phyloP scores from a whole-genome alignment of 2,329 filamentous ascomycete species.

The Cadophora luteo-olivacea region DNA sequence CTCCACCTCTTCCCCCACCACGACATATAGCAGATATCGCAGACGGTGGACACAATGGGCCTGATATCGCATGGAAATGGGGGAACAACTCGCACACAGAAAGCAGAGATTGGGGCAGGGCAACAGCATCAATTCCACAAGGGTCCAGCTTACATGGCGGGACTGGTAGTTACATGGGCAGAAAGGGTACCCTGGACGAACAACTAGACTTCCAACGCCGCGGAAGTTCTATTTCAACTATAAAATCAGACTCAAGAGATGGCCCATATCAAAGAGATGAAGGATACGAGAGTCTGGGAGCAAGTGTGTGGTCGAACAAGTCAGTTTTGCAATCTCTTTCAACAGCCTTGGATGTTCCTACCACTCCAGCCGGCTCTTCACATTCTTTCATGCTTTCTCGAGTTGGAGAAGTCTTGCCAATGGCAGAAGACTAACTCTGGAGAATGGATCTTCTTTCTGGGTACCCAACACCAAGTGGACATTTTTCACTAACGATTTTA shows the following conservation, averaged over 20 bases:
- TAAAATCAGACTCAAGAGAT: conserved; percentile 50
- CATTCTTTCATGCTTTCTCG: neutral
- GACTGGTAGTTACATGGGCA: conserved; percentile 50
- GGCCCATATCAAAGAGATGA: conserved; percentile 43
- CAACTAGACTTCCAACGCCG: conserved; percentile 43
- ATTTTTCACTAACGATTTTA: conserved; percentile 18
- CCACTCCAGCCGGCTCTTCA: neutral
- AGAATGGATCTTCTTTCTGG: neutral
- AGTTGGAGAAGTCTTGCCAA: conserved; percentile 3
- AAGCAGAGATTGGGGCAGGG: conserved; percentile 51
- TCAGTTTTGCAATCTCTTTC: conserved; percentile 34
- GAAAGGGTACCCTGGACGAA: conserved; percentile 37
- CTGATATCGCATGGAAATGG: conserved; percentile 65
- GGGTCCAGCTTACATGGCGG: conserved; percentile 56
- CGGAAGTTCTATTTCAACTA: conserved; percentile 48
- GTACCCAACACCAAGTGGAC: neutral
- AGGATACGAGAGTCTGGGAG: conserved; percentile 46
- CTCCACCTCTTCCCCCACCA: conserved; percentile 70
- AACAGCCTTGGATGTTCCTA: neutral
- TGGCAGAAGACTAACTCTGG: neutral
- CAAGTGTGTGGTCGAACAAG: conserved; percentile 43
- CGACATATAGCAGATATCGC: conserved; percentile 61
- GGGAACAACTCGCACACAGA: conserved; percentile 58
- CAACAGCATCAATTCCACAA: conserved; percentile 51
- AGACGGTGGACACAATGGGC: conserved; percentile 59